Base-by-base conservation (phyloP, 192 early-diverging fungal genomes). In the Martensiomyces pterosporus region DNA sequence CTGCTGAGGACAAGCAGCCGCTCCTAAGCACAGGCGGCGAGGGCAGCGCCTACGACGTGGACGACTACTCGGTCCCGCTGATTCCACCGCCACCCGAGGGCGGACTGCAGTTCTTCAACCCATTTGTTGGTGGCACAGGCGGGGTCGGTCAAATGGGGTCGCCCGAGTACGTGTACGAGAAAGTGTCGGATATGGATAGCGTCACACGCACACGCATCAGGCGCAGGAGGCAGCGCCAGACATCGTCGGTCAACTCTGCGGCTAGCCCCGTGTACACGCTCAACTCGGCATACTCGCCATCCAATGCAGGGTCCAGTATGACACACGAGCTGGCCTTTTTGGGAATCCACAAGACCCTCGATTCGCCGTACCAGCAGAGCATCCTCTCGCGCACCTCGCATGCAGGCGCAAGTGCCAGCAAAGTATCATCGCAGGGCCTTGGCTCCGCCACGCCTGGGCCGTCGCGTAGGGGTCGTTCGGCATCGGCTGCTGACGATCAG, bases 321-420 rank as follows among this genome's bases (percentile, higher is more conserved):
- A 58, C 63, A 3, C 64, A 74, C 35, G 70, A 74, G 59, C 62
- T 74, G 29, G 64, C 70, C 0, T 66, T 58, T 25, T 45, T 74
- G 22, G 70, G 70, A 0, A 41, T 74, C 36, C 70, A 74, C 18
- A 62, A 57, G 36, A 66, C 59, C 1, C 57, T 49, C 13, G 64
- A 61, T 29, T 54, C 70, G 15, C 62, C 69, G 14, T 57, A 60
- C 22, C 46, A 59, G 18, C 53, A 47, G 19, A 56, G 61, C 29
- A 34, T 52, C 15, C 16, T 39, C 36, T 59, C 60, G 33, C 55
- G 46, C 13, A 41, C 45, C n/a, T n/a, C n/a, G n/a, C n/a, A n/a
- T n/a, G n/a, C 29, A 32, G 29, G 6, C 29, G 12, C 29, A 5
- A 32, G 29, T 8, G 29, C 29, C 29, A 12, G 6, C 29, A 32